Base-by-base conservation (phyloP, 345 rosid genomes). In the Psidium guajava region DNA sequence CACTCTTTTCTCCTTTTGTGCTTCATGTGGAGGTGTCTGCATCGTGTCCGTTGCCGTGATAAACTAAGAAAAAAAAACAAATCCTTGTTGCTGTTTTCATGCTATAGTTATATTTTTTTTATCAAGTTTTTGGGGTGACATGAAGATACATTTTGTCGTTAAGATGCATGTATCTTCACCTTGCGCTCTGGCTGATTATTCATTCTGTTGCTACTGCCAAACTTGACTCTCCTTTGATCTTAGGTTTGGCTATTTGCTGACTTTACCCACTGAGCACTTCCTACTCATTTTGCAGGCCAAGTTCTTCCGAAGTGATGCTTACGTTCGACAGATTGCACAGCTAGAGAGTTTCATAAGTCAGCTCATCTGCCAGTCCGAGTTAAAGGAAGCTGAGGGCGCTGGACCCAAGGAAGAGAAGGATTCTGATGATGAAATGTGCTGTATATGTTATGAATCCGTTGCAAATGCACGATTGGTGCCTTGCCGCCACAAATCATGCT, bases 401-500 rank as follows among this genome's bases (percentile, higher is more conserved):
- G 84, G 61, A 51, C 59, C 54, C 36, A 87, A 83, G 83, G 92
- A 88, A 83, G 92, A 86, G 61, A 87, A 84, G 3, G 95, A 92
- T 83, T 56, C 54, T 11, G 94, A 94, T 50, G 99, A 95, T 36
- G 85, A 86, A 81, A 91, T 86, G 51, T 97, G 98, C 91, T 96
- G 99, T 90, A 95, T 97, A 88, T 97, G 99, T 91, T 97, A 92
- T 20, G 90, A 92, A 3, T 83, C 90, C 1, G 91, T 91, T 81
- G 95, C 95, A 20, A 94, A 96, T 87, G 95, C 98, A 21, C 83
- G 88, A 90, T 92, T 97, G 54, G 89, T 87, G 18, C 98, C 99
- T 7, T 97, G 99, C 90, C 93, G 93, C 18, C 98, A 97, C 85
- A 91, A 87, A 44, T 97, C 98, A 16, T 97, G 99, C 89, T 92